Percentiles rank a stretch among this genome's conserved stretches.
These are phyloP conservation scores for Candida boleticola DNA, from an alignment of 805 yeast species.

Conservation along the genomic window DNA sequence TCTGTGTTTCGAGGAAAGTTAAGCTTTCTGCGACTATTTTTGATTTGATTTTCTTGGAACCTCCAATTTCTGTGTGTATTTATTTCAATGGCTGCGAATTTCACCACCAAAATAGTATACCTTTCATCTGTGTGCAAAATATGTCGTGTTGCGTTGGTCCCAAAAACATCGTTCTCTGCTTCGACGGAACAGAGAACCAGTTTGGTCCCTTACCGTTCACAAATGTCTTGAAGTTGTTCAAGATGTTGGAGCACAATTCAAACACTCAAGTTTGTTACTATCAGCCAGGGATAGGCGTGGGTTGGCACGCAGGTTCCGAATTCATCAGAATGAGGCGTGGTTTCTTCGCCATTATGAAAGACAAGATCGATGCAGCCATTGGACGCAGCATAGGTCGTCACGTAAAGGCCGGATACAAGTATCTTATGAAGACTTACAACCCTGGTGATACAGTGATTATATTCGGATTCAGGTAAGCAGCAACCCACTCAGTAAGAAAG, in stretches of 20 bases:
- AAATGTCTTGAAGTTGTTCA: slow-evolving; percentile 52
- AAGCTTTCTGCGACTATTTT: too few relatives aligned
- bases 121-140: too few relatives aligned
- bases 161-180: slow-evolving; percentile 49
- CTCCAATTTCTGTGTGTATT: too few relatives aligned
- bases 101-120: too few relatives aligned
- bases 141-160: slow-evolving; percentile 1
- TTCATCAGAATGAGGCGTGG: slow-evolving; percentile 7
- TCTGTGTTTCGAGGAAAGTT: too few relatives aligned
- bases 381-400: slow-evolving; percentile 58
- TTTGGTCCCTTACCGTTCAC: slow-evolving; percentile 57
- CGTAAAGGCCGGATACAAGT: slow-evolving; percentile 55
- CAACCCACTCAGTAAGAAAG: too few relatives aligned
- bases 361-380: slow-evolving; percentile 41
- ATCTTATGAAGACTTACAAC: slow-evolving; percentile 47
- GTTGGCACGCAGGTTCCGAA: slow-evolving; percentile 40
- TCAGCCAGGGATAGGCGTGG: slow-evolving; percentile 67
- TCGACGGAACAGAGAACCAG: slow-evolving; percentile 62
- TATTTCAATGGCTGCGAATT: too few relatives aligned
- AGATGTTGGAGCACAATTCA: slow-evolving; percentile 47
- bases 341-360: slow-evolving; percentile 7
- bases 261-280: slow-evolving; percentile 55
- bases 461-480: slow-evolving; percentile 51
- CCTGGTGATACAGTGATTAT: slow-evolving; percentile 52
- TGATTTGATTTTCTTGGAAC: too few relatives aligned